Conservation (phyloP, 2,329 filamentous ascomycete genomes). For the Botryotinia calthae region DNA sequence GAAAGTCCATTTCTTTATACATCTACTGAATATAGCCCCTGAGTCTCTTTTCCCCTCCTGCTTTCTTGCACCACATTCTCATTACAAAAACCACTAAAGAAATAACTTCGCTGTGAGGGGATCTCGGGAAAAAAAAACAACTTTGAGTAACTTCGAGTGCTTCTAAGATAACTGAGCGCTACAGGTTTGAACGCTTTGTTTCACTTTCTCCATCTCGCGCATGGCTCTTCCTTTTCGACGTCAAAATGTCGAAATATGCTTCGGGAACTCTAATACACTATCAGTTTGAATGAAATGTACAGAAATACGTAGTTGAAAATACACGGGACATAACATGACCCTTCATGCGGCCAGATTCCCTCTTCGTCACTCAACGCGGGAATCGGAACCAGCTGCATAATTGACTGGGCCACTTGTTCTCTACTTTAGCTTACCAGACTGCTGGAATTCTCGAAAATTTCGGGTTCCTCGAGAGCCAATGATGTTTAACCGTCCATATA, state of each 20-base stretch:
- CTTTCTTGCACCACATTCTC: not conserved
- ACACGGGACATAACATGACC: not conserved
- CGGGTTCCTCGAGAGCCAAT: not conserved
- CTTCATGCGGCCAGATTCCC: not conserved
- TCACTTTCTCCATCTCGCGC: not conserved
- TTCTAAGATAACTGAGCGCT: not conserved
- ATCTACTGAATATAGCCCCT: not conserved
- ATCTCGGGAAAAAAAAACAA: not conserved
- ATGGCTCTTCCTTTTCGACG: not conserved
- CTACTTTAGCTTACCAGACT: not conserved
- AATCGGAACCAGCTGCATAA: not conserved
- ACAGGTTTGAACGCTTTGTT: not conserved
- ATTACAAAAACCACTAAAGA: not conserved
- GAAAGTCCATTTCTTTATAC: not conserved
- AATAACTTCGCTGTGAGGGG: not conserved
- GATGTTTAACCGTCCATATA: not conserved
- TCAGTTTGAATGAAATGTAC: too few relatives aligned
- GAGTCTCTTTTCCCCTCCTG: not conserved
- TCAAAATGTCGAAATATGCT: too few relatives aligned
- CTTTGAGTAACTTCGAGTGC: not conserved
- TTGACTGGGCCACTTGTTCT: not conserved
- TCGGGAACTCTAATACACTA: too few relatives aligned
- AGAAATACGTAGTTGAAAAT: not conserved
- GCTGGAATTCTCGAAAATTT: not conserved
- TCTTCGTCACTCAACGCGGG: not conserved